A percentile compares a stretch with the other conserved stretches of the same genome.
These are phyloP conservation scores for Pseudopithomyces maydicus DNA, from an alignment of 2,329 filamentous ascomycete genomes.

Conservation along the genomic window DNA sequence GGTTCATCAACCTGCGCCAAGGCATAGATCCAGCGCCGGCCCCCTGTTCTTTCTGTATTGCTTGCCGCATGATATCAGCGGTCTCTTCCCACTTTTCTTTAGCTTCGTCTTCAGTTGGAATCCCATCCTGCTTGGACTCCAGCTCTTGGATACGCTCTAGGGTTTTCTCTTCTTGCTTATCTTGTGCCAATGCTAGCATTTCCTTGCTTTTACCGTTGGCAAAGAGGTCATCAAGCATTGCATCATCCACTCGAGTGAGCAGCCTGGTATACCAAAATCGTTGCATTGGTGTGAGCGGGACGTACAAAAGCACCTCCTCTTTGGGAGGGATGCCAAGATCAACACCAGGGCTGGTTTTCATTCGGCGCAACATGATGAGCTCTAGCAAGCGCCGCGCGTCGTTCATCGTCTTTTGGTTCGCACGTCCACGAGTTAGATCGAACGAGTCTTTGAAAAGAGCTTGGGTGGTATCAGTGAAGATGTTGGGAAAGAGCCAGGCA, in stretches of 20 bases:
- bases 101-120: not conserved
- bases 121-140: constrained; percentile 15
- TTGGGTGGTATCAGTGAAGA: constrained; percentile 58
- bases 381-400: constrained; percentile 59
- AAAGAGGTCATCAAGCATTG: constrained; percentile 59
- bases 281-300: constrained; percentile 64
- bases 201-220: constrained; percentile 53
- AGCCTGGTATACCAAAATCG: constrained; percentile 63
- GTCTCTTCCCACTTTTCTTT: constrained; percentile 64
- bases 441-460: constrained; percentile 61
- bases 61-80: constrained; percentile 95
- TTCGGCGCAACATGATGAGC: constrained; percentile 63
- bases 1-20: constrained; percentile 59
- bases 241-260: constrained; percentile 59
- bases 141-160: constrained; percentile 40
- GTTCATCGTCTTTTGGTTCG: constrained; percentile 59
- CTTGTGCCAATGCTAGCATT: constrained; percentile 42
- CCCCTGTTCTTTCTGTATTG: constrained; percentile 59
- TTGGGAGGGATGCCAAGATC: constrained; percentile 62
- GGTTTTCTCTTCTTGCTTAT: constrained; percentile 44
- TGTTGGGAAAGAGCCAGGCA: constrained; percentile 63
- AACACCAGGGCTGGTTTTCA: constrained; percentile 61
- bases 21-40: constrained; percentile 37
- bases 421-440: constrained; percentile 59
- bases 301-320: constrained; percentile 61